Evolutionary conservation across 805 yeast species (phyloP), one percentile per base, ranked within the genome.

Genomic region (Teunomyces kruisii): DNA sequence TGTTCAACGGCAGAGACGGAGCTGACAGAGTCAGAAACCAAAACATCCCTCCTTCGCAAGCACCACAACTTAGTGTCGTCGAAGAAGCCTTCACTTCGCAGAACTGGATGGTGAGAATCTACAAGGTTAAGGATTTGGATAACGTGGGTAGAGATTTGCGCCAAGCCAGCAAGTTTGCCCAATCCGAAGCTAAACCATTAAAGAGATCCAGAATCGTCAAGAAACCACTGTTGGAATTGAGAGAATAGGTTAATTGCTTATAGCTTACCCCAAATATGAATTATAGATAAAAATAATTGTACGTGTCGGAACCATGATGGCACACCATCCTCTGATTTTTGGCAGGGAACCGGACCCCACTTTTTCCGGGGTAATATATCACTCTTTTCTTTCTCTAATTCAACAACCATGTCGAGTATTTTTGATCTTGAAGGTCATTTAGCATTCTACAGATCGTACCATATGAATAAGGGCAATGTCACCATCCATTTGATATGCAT

Each of bases 61-160:
- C 79, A 35, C 67, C 70, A 15, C 74, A 79, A 32, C 74, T 92
- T 57, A 84, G 84, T 60, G 84, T 84, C 43, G 75, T 92, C 32
- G 98, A 94, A 58, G 99, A 94, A 74, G 99, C 85, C 0, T 94
- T 84, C 71, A 94, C 99, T 1, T 77, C 92, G 39, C 96, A 90
- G 62, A 95, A 94, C 75, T 95, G 97, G 97, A 79, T 94, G 55
- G 97, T 94, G 14, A 82, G 99, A 70, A 80, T 94, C 49, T 94
- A 88, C 73, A 87, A 89, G 75, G 87, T 94, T 54, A 94, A 90
- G 68, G 92, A 89, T 49, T 75, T 78, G 47, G 99, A 94, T 66
- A 81, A 80, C 49, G 80, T 88, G 53, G 99, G 98, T 40, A 82
- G 99, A 66, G 84, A 81, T 54, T 70, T 84, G 54, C 70, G 72